Evolutionary conservation across 2,329 filamentous ascomycete species (phyloP), one percentile per base, ranked within the genome.

Genomic region (Epichloe hybrida): DNA sequence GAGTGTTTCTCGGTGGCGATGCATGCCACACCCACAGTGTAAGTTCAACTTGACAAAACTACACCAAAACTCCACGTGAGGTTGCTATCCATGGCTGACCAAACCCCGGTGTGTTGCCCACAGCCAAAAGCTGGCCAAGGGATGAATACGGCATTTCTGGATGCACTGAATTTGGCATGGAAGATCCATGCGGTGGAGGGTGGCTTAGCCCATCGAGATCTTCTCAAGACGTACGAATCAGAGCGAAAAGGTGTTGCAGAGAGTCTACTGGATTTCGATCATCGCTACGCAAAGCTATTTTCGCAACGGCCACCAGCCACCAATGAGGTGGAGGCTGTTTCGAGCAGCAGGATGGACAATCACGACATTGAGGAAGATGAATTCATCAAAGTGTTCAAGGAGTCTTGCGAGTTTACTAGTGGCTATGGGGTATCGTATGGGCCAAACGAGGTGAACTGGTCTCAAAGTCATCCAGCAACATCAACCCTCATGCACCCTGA

Each of bases 181-280:
- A 97, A 97, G 72, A 86, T 96, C 48, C 90, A 95, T 63, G 82
- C 86, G 37, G 91, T 96, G 9, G 89, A 95, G 64, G 75, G 77
- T 27, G 88, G 88, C 12, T 87, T 95, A 57, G 87, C 88, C 1
- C 70, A 81, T 34, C 83, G 86, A 54, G 78, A 79, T 3, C 74
- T 93, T 17, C 76, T 97, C 48, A 79, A 82, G 54, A 93, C 90
- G 0, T 97, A 96, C 65, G 88, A 96, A 69, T 75, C 77, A 2
- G 90, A 96, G 68, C 83, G 90, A 52, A 90, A 87, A 64, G 75
- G 84, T 51, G 84, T 94, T 41, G 91, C 91, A 5, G 86, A 95
- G 67, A 86, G 80, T 11, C 77, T 96, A 0, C 75, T 96, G 12
- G 75, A 84, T 63, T 96, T 96, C 62, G 90, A 96, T 66, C 84